Conservation (phyloP, 23 red algal species). For the Gracilaria domingensis region DNA sequence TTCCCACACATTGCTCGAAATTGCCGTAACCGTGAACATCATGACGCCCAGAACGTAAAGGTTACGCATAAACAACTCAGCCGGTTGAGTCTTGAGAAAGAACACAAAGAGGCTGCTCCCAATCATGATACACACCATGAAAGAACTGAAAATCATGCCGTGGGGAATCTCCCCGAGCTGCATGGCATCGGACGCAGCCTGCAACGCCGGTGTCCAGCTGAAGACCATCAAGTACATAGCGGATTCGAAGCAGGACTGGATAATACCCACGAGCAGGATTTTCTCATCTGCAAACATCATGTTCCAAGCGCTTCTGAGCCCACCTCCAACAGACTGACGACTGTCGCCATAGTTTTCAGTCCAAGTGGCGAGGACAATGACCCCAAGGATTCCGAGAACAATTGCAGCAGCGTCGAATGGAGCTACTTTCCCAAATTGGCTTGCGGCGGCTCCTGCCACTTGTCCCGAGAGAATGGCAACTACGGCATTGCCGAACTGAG, state of each 20-base stretch:
- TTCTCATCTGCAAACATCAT: conserved; percentile 72
- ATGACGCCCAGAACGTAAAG: conserved; percentile 55
- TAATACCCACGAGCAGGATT: conserved; percentile 82
- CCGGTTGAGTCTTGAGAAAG: conserved; percentile 64
- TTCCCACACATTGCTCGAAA: conserved; percentile 55
- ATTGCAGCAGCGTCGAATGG: conserved; percentile 92
- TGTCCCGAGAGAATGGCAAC: conserved; percentile 93
- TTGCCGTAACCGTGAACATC: conserved; percentile 51
- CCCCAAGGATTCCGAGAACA: conserved; percentile 60
- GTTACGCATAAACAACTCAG: conserved; percentile 75
- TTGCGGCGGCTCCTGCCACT: conserved; percentile 80
- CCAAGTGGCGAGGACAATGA: conserved; percentile 83
- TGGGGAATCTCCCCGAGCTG: conserved; percentile 80
- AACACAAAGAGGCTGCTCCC: conserved; percentile 83
- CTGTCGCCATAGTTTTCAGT: conserved; percentile 81
- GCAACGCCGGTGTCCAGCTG: conserved; percentile 95
- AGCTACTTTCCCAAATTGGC: conserved; percentile 82
- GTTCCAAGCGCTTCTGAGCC: conserved; percentile 63
- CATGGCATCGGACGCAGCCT: conserved; percentile 54
- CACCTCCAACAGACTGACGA: conserved; percentile 56
- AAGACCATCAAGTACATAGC: conserved; percentile 98
- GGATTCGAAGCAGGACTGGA: conserved; percentile 93
- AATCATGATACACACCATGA: conserved; percentile 99
- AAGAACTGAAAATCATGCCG: conserved; percentile 96
- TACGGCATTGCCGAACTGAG: conserved; percentile 93